These are phyloP conservation scores for Lichtheimia ramosa DNA, from an alignment of 371 early-diverging fungal species.

Conservation along the genomic window DNA sequence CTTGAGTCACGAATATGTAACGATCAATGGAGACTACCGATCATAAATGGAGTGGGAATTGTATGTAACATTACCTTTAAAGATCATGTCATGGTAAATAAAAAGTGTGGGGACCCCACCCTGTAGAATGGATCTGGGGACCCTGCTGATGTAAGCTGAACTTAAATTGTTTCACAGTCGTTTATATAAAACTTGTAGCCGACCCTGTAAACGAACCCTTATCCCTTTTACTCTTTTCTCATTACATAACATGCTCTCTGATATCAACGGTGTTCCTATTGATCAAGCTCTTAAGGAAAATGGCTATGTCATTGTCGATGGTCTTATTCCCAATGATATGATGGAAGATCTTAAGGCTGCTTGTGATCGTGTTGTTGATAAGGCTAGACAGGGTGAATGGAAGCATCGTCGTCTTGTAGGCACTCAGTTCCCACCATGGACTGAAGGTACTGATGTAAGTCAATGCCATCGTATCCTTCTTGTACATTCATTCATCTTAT, in stretches of 20 bases:
- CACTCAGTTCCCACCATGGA: conserved; percentile 60
- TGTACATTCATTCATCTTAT: too few relatives aligned
- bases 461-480: not conserved
- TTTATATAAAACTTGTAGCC: too few relatives aligned
- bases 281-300: conserved; percentile 38
- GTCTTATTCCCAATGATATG: conserved; percentile 40
- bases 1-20: conserved; percentile 90
- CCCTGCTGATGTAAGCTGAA: too few relatives aligned
- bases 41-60: conserved; percentile 43
- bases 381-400: conserved; percentile 50
- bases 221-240: conserved; percentile 4
- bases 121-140: too few relatives aligned
- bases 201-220: not conserved
- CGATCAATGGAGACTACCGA: conserved; percentile 91
- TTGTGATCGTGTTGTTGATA: conserved; percentile 46
- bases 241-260: conserved; percentile 25
- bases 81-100: not conserved
- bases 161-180: too few relatives aligned
- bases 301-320: conserved; percentile 57
- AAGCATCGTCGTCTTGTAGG: conserved; percentile 52
- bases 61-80: too few relatives aligned
- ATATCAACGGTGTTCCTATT: conserved; percentile 40
- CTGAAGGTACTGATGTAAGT: conserved; percentile 45
- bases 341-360: conserved; percentile 42
- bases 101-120: not conserved